Conservation (phyloP, 1,284 basidiomycete genomes). For the Leccinum pachyderme region DNA sequence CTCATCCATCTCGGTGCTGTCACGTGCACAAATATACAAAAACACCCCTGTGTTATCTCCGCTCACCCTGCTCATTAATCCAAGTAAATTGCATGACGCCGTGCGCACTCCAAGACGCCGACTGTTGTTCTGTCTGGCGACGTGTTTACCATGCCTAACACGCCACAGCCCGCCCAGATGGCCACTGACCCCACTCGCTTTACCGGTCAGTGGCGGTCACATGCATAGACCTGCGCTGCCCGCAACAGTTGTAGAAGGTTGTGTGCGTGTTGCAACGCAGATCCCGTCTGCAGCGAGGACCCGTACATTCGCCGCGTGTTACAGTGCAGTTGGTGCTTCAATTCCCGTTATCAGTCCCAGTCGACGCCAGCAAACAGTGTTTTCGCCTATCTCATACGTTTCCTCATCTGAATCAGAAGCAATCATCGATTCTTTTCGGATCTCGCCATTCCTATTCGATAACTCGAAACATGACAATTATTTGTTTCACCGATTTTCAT, state of each 20-base stretch:
- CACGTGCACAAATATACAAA: slow-evolving; percentile 27
- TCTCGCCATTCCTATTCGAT: slow-evolving; percentile 51
- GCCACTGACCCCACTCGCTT: slow-evolving; percentile 55
- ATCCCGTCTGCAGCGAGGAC: slow-evolving; percentile 80
- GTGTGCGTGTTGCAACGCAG: slow-evolving; percentile 93
- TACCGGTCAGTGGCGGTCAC: slow-evolving; percentile 57
- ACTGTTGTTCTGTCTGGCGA: slow-evolving; percentile 28
- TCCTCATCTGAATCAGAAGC: slow-evolving; percentile 81
- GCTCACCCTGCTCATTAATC: slow-evolving; percentile 81
- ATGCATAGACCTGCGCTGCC: slow-evolving; percentile 92
- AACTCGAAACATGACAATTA: slow-evolving; percentile 65
- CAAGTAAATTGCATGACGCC: slow-evolving; percentile 93
- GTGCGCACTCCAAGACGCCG: slow-evolving; percentile 54
- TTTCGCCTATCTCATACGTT: slow-evolving; percentile 82
- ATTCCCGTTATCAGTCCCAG: slow-evolving; percentile 41
- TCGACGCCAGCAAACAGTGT: slow-evolving; percentile 41
- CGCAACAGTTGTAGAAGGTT: slow-evolving; percentile 96
- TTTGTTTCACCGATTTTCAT: slow-evolving; percentile 94
- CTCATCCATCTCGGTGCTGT: background rate
- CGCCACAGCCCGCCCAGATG: slow-evolving; percentile 29
- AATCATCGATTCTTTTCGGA: slow-evolving; percentile 89
- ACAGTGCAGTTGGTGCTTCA: slow-evolving; percentile 91
- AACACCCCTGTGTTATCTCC: slow-evolving; percentile 49
- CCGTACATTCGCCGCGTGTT: slow-evolving; percentile 77
- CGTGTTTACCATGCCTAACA: slow-evolving; percentile 92